Conservation (phyloP, 2,329 filamentous ascomycete genomes). For the Fusarium duplospermum region DNA sequence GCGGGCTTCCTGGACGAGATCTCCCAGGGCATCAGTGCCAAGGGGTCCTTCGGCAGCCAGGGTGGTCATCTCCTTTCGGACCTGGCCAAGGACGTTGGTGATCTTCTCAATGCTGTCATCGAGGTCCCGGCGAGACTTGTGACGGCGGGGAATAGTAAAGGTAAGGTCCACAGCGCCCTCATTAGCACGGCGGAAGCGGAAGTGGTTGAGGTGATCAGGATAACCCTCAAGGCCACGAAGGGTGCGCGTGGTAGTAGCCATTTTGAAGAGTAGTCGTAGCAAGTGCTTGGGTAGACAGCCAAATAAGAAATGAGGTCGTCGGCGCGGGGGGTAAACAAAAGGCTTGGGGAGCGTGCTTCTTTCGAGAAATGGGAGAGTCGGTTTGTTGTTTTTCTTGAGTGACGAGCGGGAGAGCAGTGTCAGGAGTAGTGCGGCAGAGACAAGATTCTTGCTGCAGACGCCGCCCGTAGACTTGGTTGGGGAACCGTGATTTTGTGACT, state of each 20-base stretch:
- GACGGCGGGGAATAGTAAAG: accelerated
- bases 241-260: neutral
- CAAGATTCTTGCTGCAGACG: neutral
- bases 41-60: neutral
- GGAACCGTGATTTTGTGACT: neutral
- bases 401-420: neutral
- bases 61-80: neutral
- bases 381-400: neutral
- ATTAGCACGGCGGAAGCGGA: neutral
- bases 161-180: neutral
- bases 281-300: neutral
- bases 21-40: neutral
- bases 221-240: neutral
- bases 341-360: neutral
- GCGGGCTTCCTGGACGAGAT: neutral
- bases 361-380: neutral
- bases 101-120: neutral
- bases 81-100: neutral
- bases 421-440: neutral
- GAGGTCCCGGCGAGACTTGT: neutral
- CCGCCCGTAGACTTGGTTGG: neutral
- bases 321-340: neutral
- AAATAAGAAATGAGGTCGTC: neutral
- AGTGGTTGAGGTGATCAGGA: neutral
- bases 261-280: neutral